Evolutionary conservation across 2,329 filamentous ascomycete genomes (phyloP).

Genomic region (Neofusicoccum ribis): DNA sequence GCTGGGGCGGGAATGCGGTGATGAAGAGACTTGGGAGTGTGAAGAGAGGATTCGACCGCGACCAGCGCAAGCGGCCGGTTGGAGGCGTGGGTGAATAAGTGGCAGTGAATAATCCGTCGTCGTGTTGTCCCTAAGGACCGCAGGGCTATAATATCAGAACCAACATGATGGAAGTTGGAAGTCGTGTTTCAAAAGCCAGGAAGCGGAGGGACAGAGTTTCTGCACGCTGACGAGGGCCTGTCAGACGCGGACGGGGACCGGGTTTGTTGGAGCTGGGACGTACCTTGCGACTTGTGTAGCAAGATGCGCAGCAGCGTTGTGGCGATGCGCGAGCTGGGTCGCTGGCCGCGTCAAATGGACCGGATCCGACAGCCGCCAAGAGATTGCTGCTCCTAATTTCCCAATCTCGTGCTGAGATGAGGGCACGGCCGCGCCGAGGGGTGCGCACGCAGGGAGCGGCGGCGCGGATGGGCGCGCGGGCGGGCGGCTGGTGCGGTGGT

Average conservation of each 20-base stretch:
- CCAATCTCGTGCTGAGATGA: neutral
- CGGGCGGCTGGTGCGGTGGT: constrained; percentile 3
- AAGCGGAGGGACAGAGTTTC: constrained; percentile 24
- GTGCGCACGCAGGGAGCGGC: constrained; percentile 12
- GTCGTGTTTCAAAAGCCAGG: constrained; percentile 30
- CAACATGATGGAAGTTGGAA: constrained; percentile 34
- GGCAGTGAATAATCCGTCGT: constrained; percentile 14
- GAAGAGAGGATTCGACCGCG: neutral
- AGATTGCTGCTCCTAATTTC: neutral
- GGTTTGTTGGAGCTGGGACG: constrained; percentile 20
- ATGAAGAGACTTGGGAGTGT: neutral
- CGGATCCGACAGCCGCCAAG: constrained; percentile 12
- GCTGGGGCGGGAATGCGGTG: neutral
- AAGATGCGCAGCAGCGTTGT: constrained; percentile 34
- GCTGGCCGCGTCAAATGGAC: constrained; percentile 18
- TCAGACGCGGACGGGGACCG: neutral
- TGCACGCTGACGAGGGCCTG: neutral
- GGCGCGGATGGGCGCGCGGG: constrained; percentile 14
- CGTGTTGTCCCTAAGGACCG: constrained; percentile 37
- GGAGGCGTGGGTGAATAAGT: neutral
- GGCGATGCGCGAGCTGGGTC: constrained; percentile 32
- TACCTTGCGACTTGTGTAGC: constrained; percentile 35
- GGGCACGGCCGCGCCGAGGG: neutral
- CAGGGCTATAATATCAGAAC: constrained; percentile 38
- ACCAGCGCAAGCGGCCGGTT: constrained; percentile 4